Percentiles rank a stretch among this genome's conserved stretches.
phyloP scores from a whole-genome alignment of 768 basidiomycete species.

The Hortiboletus campestris region DNA sequence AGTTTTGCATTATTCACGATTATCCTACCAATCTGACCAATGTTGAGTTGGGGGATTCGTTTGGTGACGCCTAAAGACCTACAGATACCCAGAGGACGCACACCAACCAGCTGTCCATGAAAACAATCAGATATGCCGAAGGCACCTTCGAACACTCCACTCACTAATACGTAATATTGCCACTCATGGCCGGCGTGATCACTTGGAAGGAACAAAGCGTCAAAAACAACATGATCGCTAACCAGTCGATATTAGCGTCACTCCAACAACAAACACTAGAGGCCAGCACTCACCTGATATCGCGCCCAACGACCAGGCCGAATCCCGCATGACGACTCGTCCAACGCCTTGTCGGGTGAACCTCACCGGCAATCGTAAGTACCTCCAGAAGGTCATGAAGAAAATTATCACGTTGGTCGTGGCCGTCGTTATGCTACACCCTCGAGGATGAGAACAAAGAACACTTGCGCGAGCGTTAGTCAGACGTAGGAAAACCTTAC shows the following conservation, averaged over 20 bases:
- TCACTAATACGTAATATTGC: slow-evolving; percentile 24
- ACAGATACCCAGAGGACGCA: slow-evolving; percentile 19
- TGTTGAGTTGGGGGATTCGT: not conserved
- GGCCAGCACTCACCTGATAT: slow-evolving; percentile 11
- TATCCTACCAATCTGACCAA: slow-evolving; percentile 17
- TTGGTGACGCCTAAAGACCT: not conserved
- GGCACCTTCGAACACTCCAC: not conserved
- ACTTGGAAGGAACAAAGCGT: slow-evolving; percentile 13
- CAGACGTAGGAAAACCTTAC: not conserved
- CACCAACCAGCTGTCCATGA: slow-evolving; percentile 19
- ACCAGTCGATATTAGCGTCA: not conserved
- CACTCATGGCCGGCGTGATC: slow-evolving; percentile 10
- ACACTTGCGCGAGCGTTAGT: not conserved
- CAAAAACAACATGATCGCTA: slow-evolving; percentile 19
- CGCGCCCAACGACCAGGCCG: not conserved
- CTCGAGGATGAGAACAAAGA: not conserved
- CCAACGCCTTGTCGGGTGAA: slow-evolving; percentile 5
- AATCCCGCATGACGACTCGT: slow-evolving; percentile 17
- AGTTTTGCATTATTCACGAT: slow-evolving; percentile 14
- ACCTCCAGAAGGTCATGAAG: slow-evolving; percentile 22
- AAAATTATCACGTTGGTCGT: slow-evolving; percentile 9
- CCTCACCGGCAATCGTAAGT: slow-evolving; percentile 7
- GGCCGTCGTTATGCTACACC: slow-evolving; percentile 18
- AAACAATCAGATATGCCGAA: not conserved
- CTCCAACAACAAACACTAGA: not conserved